phyloP scores from a whole-genome alignment of 2,329 filamentous ascomycete genomes.

The Penicillium sp. region DNA sequence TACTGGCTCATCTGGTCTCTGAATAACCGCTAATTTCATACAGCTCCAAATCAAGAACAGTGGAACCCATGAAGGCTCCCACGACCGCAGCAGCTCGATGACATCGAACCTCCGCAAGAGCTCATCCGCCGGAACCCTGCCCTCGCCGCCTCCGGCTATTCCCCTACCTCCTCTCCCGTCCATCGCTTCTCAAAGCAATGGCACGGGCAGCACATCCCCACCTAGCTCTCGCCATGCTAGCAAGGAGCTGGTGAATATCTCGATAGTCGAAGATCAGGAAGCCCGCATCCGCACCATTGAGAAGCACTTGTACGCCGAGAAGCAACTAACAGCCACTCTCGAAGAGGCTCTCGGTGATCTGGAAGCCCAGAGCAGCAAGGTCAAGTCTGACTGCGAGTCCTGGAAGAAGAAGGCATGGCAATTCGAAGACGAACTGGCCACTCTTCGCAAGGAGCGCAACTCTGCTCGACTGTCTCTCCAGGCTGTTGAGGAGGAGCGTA shows the following conservation, averaged over 20 bases:
- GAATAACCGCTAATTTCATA: too few relatives aligned
- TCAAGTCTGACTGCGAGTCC: conserved; percentile 80
- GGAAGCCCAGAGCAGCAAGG: conserved; percentile 84
- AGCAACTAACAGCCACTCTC: conserved; percentile 88
- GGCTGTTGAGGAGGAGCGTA: conserved; percentile 92
- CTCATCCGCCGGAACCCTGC: conserved; percentile 72
- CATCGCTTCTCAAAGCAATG: conserved; percentile 47
- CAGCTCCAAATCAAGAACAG: conserved; percentile 41
- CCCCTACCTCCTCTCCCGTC: conserved; percentile 86
- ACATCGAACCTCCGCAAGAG: conserved; percentile 77
- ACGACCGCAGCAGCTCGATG: conserved; percentile 54
- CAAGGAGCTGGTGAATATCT: conserved; percentile 71
- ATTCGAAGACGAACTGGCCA: conserved; percentile 59
- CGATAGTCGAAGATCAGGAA: conserved; percentile 92
- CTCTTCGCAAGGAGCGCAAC: conserved; percentile 55
- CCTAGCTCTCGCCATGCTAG: conserved; percentile 67
- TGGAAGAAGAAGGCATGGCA: conserved; percentile 82
- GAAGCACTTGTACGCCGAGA: conserved; percentile 92
- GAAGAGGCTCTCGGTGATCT: conserved; percentile 94
- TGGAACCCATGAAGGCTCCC: conserved; percentile 35
- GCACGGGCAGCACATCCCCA: conserved; percentile 47
- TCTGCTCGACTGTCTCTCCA: conserved; percentile 65
- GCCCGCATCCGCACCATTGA: conserved; percentile 91
- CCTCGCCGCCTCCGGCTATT: conserved; percentile 90
- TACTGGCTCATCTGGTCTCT: too few relatives aligned